phyloP scores from a whole-genome alignment of 2,329 filamentous ascomycete species.

The Botryosphaeria dothidea region DNA sequence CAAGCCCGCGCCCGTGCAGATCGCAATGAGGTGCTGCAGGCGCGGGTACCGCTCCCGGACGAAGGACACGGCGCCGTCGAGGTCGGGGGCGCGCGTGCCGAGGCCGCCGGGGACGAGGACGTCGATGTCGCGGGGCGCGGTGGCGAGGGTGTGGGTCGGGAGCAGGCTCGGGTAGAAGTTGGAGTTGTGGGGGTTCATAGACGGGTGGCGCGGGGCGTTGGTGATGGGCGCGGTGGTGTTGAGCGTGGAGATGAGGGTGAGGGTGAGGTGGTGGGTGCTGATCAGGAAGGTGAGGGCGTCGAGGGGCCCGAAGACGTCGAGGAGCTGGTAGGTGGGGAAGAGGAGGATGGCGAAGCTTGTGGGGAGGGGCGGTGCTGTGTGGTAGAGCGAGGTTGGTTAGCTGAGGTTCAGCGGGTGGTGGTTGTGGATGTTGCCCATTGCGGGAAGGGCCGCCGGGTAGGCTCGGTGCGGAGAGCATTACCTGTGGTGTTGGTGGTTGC shows the following conservation, averaged over 20 bases:
- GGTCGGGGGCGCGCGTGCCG: slow-evolving; percentile 44
- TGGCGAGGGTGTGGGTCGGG: slow-evolving; percentile 58
- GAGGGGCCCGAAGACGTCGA: neutral
- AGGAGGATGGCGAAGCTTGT: too few species aligned
- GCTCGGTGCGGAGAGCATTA: neutral
- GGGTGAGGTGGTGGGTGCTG: neutral
- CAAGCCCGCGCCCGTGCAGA: slow-evolving; percentile 66
- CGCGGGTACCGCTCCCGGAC: slow-evolving; percentile 48
- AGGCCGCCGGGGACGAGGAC: slow-evolving; percentile 67
- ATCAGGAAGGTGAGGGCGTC: neutral
- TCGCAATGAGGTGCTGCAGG: slow-evolving; percentile 60
- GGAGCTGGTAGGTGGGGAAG: neutral
- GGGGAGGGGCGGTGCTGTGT: too few species aligned
- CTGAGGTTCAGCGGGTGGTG: neutral
- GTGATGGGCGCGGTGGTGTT: slow-evolving; percentile 33
- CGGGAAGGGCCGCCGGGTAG: neutral
- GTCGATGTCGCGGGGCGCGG: slow-evolving; percentile 54
- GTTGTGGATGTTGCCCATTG: too few species aligned
- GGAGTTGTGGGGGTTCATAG: slow-evolving; percentile 21
- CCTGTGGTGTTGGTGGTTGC: too few species aligned
- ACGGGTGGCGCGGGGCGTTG: slow-evolving; percentile 25
- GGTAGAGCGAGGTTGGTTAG: neutral
- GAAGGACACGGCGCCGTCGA: slow-evolving; percentile 47
- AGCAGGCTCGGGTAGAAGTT: slow-evolving; percentile 41
- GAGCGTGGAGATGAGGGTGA: neutral